Percentiles rank a stretch among this genome's conserved stretches.
phyloP scores from a whole-genome alignment of 1,284 basidiomycete genomes.

The Ceratobasidium sp. region DNA sequence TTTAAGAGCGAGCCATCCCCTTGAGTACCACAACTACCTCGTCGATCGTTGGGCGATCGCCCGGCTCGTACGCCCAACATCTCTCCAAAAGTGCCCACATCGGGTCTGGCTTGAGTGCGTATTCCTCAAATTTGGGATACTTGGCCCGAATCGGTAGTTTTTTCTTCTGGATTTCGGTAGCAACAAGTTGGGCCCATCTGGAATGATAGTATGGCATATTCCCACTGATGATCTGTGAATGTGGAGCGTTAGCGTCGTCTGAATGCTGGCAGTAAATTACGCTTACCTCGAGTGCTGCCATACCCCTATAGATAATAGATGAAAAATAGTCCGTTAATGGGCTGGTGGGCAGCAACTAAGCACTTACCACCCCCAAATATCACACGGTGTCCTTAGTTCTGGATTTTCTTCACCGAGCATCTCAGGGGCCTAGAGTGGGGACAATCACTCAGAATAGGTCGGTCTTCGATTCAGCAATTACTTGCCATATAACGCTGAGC shows the following conservation, averaged over 20 bases:
- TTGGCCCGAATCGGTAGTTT: background rate
- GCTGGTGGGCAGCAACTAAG: no score
- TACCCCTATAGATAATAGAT: background rate
- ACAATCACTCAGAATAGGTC: background rate
- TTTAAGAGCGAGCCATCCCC: background rate
- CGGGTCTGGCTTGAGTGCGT: background rate
- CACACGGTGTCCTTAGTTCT: background rate
- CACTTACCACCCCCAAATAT: slow-evolving; percentile 13
- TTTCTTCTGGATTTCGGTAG: background rate
- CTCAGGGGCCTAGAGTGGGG: slow-evolving; percentile 11
- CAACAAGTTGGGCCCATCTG: background rate
- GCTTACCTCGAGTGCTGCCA: slow-evolving; percentile 7
- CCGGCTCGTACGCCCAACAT: background rate
- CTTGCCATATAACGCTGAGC: slow-evolving; percentile 14
- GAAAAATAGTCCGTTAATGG: background rate
- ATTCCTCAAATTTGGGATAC: background rate
- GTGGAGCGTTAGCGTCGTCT: background rate
- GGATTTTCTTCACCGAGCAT: slow-evolving; percentile 4
- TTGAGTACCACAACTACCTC: background rate
- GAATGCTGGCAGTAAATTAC: background rate
- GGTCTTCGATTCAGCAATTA: background rate
- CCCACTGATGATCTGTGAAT: slow-evolving; percentile 5
- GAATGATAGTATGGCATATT: background rate
- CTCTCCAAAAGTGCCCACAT: slow-evolving; percentile 9
- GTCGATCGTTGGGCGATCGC: background rate